phyloP scores from a whole-genome alignment of 2,329 filamentous ascomycete species.

The Xylariaceae sp. region DNA sequence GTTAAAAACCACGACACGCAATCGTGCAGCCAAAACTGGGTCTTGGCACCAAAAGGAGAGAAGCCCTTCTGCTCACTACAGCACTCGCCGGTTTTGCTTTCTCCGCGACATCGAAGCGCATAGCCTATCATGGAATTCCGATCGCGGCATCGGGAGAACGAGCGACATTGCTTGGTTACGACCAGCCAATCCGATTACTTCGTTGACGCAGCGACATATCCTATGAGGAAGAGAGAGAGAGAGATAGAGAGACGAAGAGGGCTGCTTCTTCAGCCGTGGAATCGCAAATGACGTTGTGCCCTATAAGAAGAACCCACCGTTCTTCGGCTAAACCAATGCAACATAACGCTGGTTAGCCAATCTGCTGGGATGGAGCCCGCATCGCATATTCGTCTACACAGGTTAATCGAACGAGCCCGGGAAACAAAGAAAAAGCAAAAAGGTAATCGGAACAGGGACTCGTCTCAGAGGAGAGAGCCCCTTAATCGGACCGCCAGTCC shows the following conservation, averaged over 20 bases:
- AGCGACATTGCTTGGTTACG: neutral
- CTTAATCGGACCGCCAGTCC: constrained; percentile 10
- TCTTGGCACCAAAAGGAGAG: constrained; percentile 20
- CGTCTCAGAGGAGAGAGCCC: neutral
- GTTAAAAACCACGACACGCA: constrained; percentile 14
- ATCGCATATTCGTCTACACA: constrained; percentile 12
- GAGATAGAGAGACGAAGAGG: neutral
- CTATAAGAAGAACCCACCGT: constrained; percentile 7
- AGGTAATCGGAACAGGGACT: neutral
- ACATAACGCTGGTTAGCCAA: constrained; percentile 16
- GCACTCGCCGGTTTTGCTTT: constrained; percentile 1
- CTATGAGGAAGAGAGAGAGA: constrained; percentile 3
- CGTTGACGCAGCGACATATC: constrained; percentile 5
- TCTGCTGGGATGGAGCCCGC: constrained; percentile 8
- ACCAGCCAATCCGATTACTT: constrained; percentile 7
- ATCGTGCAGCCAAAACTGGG: constrained; percentile 17
- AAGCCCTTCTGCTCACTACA: constrained; percentile 4
- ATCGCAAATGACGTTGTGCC: constrained; percentile 4
- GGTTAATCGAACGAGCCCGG: constrained; percentile 1
- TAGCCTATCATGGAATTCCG: constrained; percentile 4
- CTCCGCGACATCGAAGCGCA: constrained; percentile 3
- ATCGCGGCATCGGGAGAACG: constrained; percentile 11
- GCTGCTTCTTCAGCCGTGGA: constrained; percentile 4
- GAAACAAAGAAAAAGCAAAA: constrained; percentile 11
- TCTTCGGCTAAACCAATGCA: constrained; percentile 10